A percentile compares a stretch with the other conserved stretches of the same genome.
Conservation (phyloP, 2,329 filamentous ascomycete species). For the Purpureocillium takamizusanense region DNA sequence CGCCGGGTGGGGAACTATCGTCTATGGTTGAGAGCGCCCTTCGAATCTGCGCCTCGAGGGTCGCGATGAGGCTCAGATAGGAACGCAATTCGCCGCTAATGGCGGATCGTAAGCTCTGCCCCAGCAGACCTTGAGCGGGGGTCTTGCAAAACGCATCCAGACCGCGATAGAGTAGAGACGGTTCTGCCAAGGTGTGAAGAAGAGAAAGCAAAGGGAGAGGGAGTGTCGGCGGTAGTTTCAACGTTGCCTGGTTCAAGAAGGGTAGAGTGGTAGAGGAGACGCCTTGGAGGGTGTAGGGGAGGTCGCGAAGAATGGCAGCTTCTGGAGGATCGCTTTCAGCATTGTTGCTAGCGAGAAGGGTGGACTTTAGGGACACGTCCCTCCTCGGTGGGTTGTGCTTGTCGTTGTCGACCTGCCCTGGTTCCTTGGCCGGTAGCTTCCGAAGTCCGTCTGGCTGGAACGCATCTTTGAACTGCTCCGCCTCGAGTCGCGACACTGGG, state of each 20-base stretch:
- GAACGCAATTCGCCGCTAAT: slow-evolving; percentile 77
- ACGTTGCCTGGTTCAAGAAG: slow-evolving; percentile 58
- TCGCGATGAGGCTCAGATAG: slow-evolving; percentile 85
- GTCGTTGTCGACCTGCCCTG: slow-evolving; percentile 26
- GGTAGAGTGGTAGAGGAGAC: slow-evolving; percentile 77
- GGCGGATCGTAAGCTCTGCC: slow-evolving; percentile 83
- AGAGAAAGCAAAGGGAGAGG: slow-evolving; percentile 80
- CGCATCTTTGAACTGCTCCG: slow-evolving; percentile 41
- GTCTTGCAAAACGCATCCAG: slow-evolving; percentile 76
- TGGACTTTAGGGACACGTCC: slow-evolving; percentile 48
- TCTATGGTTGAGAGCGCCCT: slow-evolving; percentile 69
- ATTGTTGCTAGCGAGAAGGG: slow-evolving; percentile 47
- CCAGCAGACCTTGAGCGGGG: slow-evolving; percentile 73
- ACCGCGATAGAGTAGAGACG: slow-evolving; percentile 79
- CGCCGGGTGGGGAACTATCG: slow-evolving; percentile 54
- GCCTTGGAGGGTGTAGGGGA: slow-evolving; percentile 89
- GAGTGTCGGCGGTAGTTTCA: slow-evolving; percentile 70
- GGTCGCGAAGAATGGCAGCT: slow-evolving; percentile 60
- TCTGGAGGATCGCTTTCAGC: slow-evolving; percentile 53
- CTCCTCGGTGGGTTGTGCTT: slow-evolving; percentile 26
- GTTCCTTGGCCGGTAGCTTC: slow-evolving; percentile 31
- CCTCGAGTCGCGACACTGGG: slow-evolving; percentile 30
- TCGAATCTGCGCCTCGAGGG: slow-evolving; percentile 84
- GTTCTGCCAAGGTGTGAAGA: slow-evolving; percentile 83
- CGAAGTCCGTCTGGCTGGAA: slow-evolving; percentile 45